Base-by-base conservation (phyloP, 2,329 filamentous ascomycete genomes). In the Parasarocladium wereldwijsianum region DNA sequence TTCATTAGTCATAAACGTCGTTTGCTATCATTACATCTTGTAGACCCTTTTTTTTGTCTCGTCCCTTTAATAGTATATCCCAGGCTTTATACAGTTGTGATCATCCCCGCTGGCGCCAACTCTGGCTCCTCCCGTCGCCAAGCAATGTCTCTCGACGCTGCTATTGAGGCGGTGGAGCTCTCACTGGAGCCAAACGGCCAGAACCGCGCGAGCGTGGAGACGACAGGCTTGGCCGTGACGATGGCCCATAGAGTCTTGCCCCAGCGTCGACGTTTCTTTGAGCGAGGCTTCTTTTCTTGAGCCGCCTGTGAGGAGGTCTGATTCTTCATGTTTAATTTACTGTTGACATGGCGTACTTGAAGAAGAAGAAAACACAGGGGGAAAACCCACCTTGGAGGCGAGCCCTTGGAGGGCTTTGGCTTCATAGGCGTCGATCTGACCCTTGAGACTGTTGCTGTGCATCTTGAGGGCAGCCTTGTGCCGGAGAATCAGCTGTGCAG, bases 391-490 rank as follows among this genome's bases (percentile, higher is more conserved):
- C 31, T 31, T 33, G 8, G 21, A 21, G 4, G 28, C 17, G 10
- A 36, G 29, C 7, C 29, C 26, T 24, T 31, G 29, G 19, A 31
- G 11, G 17, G 39, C 19, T n/a, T 13, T 30, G 18, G 29, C 34
- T 30, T 45, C 43, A 9, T 40, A 46, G 26, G 37, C 38, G 8
- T 37, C 34, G 24, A 45, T 37, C 28, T 50, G 46, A 12, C 42
- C 39, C 24, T 39, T 43, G 24, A 51, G 37, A 10, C 46, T 43
- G 38, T 52, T 46, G 18, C 47, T 50, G 12, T 43, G 47, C 55
- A 55, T 59, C 5, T 57, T 57, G 31, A 46, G 44, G 5, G 52
- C 55, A 2, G 55, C 59, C 37, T 60, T 60, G 33, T 51, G 45
- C 17, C 58, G 47, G 33, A 62, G 49, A 12, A 62, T 40, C 17